Percentiles rank a stretch among this genome's conserved stretches.
Evolutionary conservation across 164 flowering plant genomes (phyloP).

Genomic region (Cinnamomum micranthum): DNA sequence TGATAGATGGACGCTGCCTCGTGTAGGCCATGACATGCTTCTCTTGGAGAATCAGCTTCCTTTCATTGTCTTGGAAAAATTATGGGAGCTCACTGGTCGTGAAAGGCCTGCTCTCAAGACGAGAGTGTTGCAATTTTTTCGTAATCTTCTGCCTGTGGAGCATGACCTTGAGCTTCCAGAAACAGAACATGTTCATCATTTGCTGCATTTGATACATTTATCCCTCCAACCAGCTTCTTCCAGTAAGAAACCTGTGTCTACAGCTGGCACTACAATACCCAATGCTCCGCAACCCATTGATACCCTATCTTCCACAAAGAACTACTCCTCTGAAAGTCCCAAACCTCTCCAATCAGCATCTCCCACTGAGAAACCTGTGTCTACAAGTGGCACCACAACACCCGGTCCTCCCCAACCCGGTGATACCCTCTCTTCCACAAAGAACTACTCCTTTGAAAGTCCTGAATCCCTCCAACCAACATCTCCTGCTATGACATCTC

Average conservation of each 20-base stretch:
- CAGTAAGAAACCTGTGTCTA: not conserved
- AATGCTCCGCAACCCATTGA: not conserved
- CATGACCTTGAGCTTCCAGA: too few relatives aligned
- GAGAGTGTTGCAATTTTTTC: not conserved
- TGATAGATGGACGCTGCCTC: not conserved
- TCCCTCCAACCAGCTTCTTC: not conserved
- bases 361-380: not conserved
- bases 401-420: too few relatives aligned
- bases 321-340: not conserved
- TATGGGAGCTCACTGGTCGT: not conserved
- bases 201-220: slow-evolving; percentile 2
- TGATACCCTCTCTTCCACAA: not conserved
- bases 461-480: too few relatives aligned
- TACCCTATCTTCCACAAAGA: not conserved
- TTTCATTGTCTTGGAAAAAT: not conserved
- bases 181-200: not conserved
- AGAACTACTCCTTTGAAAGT: not conserved
- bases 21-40: not conserved
- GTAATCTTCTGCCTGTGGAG: not conserved
- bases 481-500: too few relatives aligned
- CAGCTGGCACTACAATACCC: not conserved
- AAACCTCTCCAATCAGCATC: too few relatives aligned
- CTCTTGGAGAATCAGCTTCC: slow-evolving; percentile 4
- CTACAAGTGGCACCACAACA: not conserved
- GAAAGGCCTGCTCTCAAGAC: not conserved